Base-by-base conservation (phyloP, 1,139 yeast species). In the Taphrina populina region DNA sequence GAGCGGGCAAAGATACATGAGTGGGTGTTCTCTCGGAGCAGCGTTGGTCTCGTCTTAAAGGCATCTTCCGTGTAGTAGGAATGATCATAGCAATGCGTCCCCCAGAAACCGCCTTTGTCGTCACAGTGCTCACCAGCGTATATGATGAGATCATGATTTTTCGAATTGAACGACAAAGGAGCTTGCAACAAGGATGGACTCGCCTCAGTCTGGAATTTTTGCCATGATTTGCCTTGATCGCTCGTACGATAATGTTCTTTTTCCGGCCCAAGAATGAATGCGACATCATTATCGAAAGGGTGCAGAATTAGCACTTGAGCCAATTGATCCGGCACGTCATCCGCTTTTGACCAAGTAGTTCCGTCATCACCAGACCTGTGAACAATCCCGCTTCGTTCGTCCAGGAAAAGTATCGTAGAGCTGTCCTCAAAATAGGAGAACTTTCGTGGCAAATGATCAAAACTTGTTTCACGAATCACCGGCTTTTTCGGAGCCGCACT, bases 181-280 rank as follows among this genome's bases (percentile, higher is more conserved):
- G 64, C 66, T 5, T 59, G 54, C 43, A 58, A 15, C 67, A 73
- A 52, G 35, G 65, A 58, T 4, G 62, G 60, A 26, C 60, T 58
- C 26, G 41, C 19, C 6, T 63, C 64, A 19, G 65, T 57, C 23
- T 71, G 70, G 64, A 82, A 78, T 24, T 67, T 60, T 1, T 63
- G 60, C 92, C 92, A 85, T 1, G 76, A 65, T 35, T 72, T 68
- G 24, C 92, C 94, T 57, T 72, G 70, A 65, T 84, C 83, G 23
- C 65, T 68, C 4, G 92, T 79, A 21, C 74, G 70, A 62, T 69
- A 83, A 30, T 80, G 84, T 2, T 64, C 67, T 1, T 65, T 62
- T n/a, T 67, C 66, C 0, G 67, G 61, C 0, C 61, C 43, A 0
- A 82, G 70, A 57, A 80, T 67, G 64, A 81, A 76, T 0, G 84